Base-by-base conservation (phyloP, 495 filamentous ascomycete genomes). In the Penicillium herquei region DNA sequence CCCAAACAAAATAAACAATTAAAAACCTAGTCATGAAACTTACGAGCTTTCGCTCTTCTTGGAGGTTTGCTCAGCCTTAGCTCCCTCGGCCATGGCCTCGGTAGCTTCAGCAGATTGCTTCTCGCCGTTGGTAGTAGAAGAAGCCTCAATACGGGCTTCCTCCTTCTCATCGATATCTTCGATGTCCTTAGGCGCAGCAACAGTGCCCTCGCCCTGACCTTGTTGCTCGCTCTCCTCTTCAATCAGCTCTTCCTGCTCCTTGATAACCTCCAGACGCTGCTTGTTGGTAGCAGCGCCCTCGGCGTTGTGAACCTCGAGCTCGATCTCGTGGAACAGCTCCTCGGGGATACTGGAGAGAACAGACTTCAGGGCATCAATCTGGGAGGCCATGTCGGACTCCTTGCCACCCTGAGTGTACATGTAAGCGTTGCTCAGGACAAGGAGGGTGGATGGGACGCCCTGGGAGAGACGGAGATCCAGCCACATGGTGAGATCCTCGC, bases 211-310 rank as follows among this genome's bases (percentile, higher is more conserved):
- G 72, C 84, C 87, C 76, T 85, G 84, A 68, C 87, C 81, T 69
- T 87, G 86, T 77, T 98, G 92, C 76, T 93, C 82, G 57, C 92
- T 93, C 77, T 99, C 94, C 74, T 98, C 95, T 55, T 96, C 84
- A 61, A 99, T 99, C 49, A 99, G 83, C 63, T 98, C 94, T 68
- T 99, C 90, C 76, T 99, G 94, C 77, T 99, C 94, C 83, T 91
- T 95, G 64, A 99, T 81, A 7, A 99, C 94, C 80, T 99, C 94
- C n/a, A 99, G 84, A 66, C 94, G 88, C 77, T 99, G 94, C 79
- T 92, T 96, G 82, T 99, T 99, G 51, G 95, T 99, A 48, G 94
- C 95, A 10, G 92, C 94, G 53, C 94, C 94, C 76, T 99, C 94
- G 45, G 92, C 91, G 54, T 87, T 95, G 79, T 98, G 91, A 26